Percentiles rank a stretch among this genome's conserved stretches.
Conservation (phyloP, 148 eudicot genomes). For the Cornus controversa region DNA sequence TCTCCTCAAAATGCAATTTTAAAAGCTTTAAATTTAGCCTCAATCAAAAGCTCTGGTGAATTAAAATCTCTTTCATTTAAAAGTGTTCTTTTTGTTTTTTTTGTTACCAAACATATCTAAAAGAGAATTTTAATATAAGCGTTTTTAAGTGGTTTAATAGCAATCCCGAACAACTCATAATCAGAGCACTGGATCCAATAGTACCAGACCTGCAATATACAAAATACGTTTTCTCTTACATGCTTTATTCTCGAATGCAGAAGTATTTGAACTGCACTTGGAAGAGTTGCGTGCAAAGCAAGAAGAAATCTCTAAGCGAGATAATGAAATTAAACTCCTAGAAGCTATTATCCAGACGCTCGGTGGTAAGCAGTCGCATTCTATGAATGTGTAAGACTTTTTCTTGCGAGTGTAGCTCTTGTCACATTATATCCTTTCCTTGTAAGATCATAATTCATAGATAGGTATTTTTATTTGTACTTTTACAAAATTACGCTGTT, state of each 20-base stretch:
- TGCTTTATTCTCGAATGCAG: conserved; percentile 39
- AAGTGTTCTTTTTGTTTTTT: too few relatives aligned
- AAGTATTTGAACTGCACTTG: conserved; percentile 90
- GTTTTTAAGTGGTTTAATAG: too few relatives aligned
- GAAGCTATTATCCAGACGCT: conserved; percentile 95
- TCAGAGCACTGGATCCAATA: neutral
- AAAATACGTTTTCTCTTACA: neutral
- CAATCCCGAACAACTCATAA: too few relatives aligned
- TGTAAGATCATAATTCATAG: neutral
- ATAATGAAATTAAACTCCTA: conserved; percentile 78
- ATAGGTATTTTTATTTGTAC: neutral
- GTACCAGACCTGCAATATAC: neutral
- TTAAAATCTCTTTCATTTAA: too few relatives aligned
- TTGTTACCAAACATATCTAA: too few relatives aligned
- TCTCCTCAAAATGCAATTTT: too few relatives aligned
- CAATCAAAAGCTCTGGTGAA: too few relatives aligned
- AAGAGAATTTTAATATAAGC: too few relatives aligned
- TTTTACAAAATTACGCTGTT: too few relatives aligned
- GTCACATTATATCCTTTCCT: neutral
- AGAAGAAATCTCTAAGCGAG: conserved; percentile 81
- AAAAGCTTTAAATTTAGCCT: too few relatives aligned
- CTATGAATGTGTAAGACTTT: conserved; percentile 21
- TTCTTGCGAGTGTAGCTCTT: neutral
- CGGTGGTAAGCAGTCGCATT: conserved; percentile 58
- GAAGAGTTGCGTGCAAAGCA: conserved; percentile 86